Evolutionary conservation across 805 yeast species (phyloP), one percentile per base, ranked within the genome.

Genomic region (Komagataella ulmi): DNA sequence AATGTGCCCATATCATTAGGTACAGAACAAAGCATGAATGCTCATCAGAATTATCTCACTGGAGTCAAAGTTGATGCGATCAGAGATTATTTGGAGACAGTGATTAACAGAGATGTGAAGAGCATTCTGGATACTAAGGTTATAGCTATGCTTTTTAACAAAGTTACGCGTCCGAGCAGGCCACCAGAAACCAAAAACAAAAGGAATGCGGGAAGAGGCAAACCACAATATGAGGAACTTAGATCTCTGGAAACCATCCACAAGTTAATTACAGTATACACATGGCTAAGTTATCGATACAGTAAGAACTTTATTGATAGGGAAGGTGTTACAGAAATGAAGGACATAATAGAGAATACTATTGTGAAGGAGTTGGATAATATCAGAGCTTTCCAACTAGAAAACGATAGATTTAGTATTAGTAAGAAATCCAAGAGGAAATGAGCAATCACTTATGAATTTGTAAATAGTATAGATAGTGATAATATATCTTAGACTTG

Each of bases 241-340:
- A 59, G 58, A 55, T 61, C 62, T 36, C 66, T 82, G 18, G 97
- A 89, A 61, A 73, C 75, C 4, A 68, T 84, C 53, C 95, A 89
- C 66, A 79, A 80, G 56, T 68, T 78, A 47, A 73, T 87, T 17
- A 74, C 81, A 57, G 66, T 86, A 6, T 91, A 79, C 61, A 69
- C 88, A 61, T 91, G 99, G 99, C 71, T 91, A 55, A 75, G 86
- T 51, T 90, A 87, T 63, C 71, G 97, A 59, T 91, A 84, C 71
- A 96, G 97, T 1, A 80, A 83, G 30, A 74, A 80, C 50, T 87
- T 89, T 58, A 77, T 85, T 17, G 96, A 88, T 63, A 71, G 80
- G 14, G 86, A 82, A 53, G 76, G 88, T 48, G 96, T 96, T 0
- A 63, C 65, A 21, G 86, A 85, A 52, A 65, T 88, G 58, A 85